Percentiles rank a stretch among this genome's conserved stretches.
These are phyloP conservation scores for Neonectria hederae DNA, from an alignment of 2,329 filamentous ascomycete genomes.

Conservation along the genomic window DNA sequence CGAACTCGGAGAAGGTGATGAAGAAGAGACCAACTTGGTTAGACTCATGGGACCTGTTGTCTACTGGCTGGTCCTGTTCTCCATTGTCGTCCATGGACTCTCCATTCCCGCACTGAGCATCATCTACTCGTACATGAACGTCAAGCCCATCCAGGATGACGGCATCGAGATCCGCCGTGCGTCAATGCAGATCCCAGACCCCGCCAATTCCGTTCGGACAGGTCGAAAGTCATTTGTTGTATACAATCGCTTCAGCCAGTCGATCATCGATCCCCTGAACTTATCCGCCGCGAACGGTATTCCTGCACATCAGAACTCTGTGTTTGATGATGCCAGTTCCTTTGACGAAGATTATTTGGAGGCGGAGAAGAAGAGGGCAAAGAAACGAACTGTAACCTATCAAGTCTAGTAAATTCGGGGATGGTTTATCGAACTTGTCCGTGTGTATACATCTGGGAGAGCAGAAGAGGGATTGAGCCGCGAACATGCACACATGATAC, in stretches of 20 bases:
- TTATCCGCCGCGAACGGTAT: neutral
- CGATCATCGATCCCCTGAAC: neutral
- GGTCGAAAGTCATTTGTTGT: constrained; percentile 7
- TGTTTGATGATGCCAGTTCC: too few species aligned
- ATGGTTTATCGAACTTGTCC: too few species aligned
- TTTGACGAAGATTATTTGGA: too few species aligned
- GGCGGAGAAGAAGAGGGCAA: too few species aligned
- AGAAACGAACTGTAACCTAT: too few species aligned
- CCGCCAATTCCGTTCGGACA: neutral
- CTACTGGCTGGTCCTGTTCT: constrained; percentile 49
- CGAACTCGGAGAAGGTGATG: constrained; percentile 45
- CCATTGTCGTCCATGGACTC: constrained; percentile 44
- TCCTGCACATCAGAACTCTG: too few species aligned
- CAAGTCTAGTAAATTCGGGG: too few species aligned
- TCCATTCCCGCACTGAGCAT: constrained; percentile 52
- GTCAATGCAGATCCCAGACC: neutral
- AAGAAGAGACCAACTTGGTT: constrained; percentile 47
- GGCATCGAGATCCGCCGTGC: constrained; percentile 11
- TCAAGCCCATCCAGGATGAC: constrained; percentile 48
- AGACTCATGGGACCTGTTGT: constrained; percentile 51
- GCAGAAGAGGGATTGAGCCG: too few species aligned
- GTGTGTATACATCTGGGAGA: too few species aligned
- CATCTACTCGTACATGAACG: constrained; percentile 35
- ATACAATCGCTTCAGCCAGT: constrained; percentile 23
- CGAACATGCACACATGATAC: too few species aligned